Base-by-base conservation (phyloP, 768 basidiomycete species). In the Lentinula raphanica region DNA sequence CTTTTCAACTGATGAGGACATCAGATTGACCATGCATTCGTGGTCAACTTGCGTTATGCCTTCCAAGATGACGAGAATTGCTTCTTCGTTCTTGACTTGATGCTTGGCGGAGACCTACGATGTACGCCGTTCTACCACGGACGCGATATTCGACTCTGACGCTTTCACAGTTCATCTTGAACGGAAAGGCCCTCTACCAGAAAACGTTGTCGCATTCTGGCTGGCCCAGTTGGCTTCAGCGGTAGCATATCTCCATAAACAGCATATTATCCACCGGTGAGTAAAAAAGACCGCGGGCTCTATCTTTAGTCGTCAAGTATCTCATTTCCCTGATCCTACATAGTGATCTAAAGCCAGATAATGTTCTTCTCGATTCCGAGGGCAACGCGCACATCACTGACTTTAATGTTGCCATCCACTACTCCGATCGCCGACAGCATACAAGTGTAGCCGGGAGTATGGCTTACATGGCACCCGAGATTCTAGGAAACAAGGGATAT, bases 381-480 rank as follows among this genome's bases (percentile, higher is more conserved):
- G 97, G 97, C 0, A 95, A 99, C 68, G 96, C 92, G 1, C 96
- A 98, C 68, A 77, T 99, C 65, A 98, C 97, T 8, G 97, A 99
- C 74, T 97, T 99, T 77, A 99, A 99, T 67, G 94, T 99, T 63
- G 97, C 96, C 23, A 96, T 98, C 7, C 96, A 98, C 71, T 98
- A 94, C 69, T 96, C 95, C 11, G 90, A 92, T 59, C 81, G 88
- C 54, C 83, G 95, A 35, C 67, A 90, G 60, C 88, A 98, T 71
- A 94, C 92, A 0, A 93, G 92, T 59, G 90, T 99, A 15, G 96
- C 97, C 6, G 97, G 97, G 3, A 94, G 92, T 67, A 95, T 99
- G 93, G 96, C 97, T 0, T 99, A 99, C 74, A 99, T 99, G 97
- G 95, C 95, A 9, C 95, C 96, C 0, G 94, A 99, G 71, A 89